Evolutionary conservation across 345 rosid species (phyloP).

Genomic region (Conringia planisiliqua): DNA sequence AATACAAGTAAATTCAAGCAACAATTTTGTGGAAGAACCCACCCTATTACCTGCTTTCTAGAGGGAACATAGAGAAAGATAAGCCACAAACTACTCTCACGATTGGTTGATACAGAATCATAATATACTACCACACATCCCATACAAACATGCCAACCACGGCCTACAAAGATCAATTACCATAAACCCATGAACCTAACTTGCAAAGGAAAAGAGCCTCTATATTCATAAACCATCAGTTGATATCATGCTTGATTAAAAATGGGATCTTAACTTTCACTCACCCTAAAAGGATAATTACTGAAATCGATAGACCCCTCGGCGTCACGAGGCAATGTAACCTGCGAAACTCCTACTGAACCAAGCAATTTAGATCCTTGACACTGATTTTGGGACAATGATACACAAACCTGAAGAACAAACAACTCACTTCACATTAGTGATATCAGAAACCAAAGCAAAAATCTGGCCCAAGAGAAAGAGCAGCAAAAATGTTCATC

Average conservation of each 20-base stretch:
- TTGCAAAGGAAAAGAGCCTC: background rate
- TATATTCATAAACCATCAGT: background rate
- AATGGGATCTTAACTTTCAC: constrained; percentile 30
- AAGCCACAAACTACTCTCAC: background rate
- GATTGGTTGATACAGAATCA: background rate
- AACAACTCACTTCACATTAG: constrained; percentile 23
- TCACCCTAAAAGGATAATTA: constrained; percentile 80
- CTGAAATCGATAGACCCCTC: constrained; percentile 84
- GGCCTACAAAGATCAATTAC: background rate
- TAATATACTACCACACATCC: background rate
- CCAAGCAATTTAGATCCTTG: constrained; percentile 64
- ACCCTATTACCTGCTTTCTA: background rate
- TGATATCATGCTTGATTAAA: background rate
- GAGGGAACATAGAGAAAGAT: background rate
- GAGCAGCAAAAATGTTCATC: constrained; percentile 7
- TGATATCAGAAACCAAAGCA: constrained; percentile 16
- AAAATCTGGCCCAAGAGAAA: background rate
- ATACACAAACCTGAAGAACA: constrained; percentile 56
- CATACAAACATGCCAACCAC: background rate
- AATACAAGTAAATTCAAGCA: background rate
- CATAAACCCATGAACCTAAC: constrained; percentile 1
- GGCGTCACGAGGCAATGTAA: constrained; percentile 77
- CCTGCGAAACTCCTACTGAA: constrained; percentile 70
- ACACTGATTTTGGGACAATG: constrained; percentile 57
- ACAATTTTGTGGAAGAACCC: background rate